Evolutionary conservation across 805 yeast species (phyloP), one percentile per base, ranked within the genome.

Genomic region (Metschnikowia picachoensis): DNA sequence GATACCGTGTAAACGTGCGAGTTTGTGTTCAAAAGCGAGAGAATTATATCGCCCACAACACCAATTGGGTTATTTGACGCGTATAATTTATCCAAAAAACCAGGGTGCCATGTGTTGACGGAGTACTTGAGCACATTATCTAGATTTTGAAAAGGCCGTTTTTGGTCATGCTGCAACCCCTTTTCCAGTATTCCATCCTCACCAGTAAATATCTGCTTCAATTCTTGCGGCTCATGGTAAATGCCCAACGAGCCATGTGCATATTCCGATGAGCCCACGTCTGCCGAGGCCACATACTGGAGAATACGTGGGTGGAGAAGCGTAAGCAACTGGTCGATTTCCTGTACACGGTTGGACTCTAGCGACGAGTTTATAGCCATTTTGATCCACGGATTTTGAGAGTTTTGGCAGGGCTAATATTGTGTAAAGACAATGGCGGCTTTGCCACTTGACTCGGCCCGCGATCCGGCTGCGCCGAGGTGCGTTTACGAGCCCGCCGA

Each of bases 1-100:
- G 92, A 82, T 1, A 88, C 96, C 0, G 91, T 85, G 59, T 78
- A 87, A 1, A 88, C 95, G 60, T 87, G 95, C 2, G 91, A 82
- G 63, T 88, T 88, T 2, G 96, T 88, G 66, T 88, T 87, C 45
- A 87, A 68, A 9, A 83, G 66, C 30, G 88, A 79, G 43, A 87
- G 67, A 3, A 87, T 61, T 42, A 87, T 48, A 60, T 87, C 96
- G 2, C 87, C 74, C 6, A 87, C 74, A 6, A 87, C 79, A 8
- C 96, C 96, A 29, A 87, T 82, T 1, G 95, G 91, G 59, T 87
- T 87, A 27, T 87, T 87, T n/a, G 87, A 79, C 0, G 95, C 95
- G 55, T 87, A 87, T 46, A 87, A 68, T 62, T 87, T 87, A 60
- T 88, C 96, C 68, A 87, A 65, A 58, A 87, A 87, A 1, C 95